Percentiles rank a stretch among this genome's conserved stretches.
These are phyloP conservation scores for Bryoerythrophyllum caledonicum DNA, from an alignment of 225 moss, liverwort and hornwort species.

Conservation along the genomic window DNA sequence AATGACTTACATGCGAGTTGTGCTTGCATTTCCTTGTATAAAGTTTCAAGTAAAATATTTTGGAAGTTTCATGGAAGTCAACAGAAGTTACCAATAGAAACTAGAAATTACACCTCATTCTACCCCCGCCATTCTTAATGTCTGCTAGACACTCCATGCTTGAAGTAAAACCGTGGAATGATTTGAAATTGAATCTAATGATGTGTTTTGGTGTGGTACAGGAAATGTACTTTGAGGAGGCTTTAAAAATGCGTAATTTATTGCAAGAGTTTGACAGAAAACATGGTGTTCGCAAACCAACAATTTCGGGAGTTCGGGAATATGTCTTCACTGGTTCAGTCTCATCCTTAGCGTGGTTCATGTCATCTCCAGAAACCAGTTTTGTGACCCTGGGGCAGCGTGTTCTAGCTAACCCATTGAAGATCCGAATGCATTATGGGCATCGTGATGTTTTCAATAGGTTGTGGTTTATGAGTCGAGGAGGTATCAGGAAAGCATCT, in stretches of 20 bases:
- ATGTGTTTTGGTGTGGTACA: slow-evolving; percentile 34
- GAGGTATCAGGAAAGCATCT: slow-evolving; percentile 97
- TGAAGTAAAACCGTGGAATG: neutral
- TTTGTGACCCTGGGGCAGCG: slow-evolving; percentile 99
- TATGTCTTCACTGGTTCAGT: slow-evolving; percentile 98
- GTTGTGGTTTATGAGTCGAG: slow-evolving; percentile 91
- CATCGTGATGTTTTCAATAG: slow-evolving; percentile 99
- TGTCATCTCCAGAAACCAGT: slow-evolving; percentile 99
- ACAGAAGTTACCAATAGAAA: too few relatives aligned
- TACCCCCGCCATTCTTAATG: neutral
- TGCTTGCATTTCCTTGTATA: too few relatives aligned
- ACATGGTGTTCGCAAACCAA: slow-evolving; percentile 79
- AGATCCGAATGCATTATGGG: slow-evolving; percentile 99
- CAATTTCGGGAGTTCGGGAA: slow-evolving; percentile 95
- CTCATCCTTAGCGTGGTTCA: slow-evolving; percentile 96
- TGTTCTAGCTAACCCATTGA: slow-evolving; percentile 89
- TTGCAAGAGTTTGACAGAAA: slow-evolving; percentile 80
- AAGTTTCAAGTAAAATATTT: too few relatives aligned
- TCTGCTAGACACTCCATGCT: neutral
- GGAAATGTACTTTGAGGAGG: slow-evolving; percentile 99
- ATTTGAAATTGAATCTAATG: slow-evolving; percentile 15
- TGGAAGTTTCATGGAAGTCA: too few relatives aligned
- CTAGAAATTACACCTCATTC: too few relatives aligned
- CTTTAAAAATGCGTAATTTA: slow-evolving; percentile 92
- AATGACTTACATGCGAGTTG: too few relatives aligned